Evolutionary conservation across 768 basidiomycete species (phyloP), one percentile per base, ranked within the genome.

Genomic region (Nidularia pulvinata): DNA sequence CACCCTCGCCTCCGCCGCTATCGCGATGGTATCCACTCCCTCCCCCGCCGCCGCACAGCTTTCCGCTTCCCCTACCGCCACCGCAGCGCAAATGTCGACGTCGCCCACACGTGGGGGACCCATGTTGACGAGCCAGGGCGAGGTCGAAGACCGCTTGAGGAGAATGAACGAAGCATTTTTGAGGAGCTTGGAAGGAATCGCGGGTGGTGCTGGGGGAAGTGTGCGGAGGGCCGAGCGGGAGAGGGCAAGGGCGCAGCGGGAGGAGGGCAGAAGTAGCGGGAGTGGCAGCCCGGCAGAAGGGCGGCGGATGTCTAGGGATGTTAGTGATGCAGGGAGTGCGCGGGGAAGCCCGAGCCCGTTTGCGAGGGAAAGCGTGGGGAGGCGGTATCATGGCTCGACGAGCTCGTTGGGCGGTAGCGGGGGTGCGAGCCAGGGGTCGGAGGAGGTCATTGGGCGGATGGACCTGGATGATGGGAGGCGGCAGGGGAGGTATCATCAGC

Each of bases 111-210:
- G 53, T 19, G 81, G 79, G 6, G 81, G 79, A 7, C 77, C 83
- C 14, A 80, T 89, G 78, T 69, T 88, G 33, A 86, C 86, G n/a
- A 83, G 75, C 33, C 83, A 80, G 57, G 74, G 77, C 4, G 89
- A 85, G 52, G 82, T 91, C 2, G 86, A 88, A 50, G 84, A 83
- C 65, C 72, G 80, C 56, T 63, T 91, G 50, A 71, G 69, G 46
- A 74, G 75, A 67, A 87, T 91, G 89, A 82, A 88, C 53, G 85
- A 85, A 58, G 72, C 75, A 42, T 91, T 91, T 65, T 57, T 83
- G 60, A 79, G 77, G 52, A 87, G 84, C 47, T 68, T 91, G 33
- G 82, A 84, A 53, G 85, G 84, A 14, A 69, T 90, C 1, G 45
- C 46, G 43, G n/a, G n/a, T n/a, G n/a, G n/a, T n/a, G n/a, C n/a